These are phyloP conservation scores for Cyclocybe aegerita DNA, from an alignment of 768 basidiomycete genomes.

Conservation along the genomic window DNA sequence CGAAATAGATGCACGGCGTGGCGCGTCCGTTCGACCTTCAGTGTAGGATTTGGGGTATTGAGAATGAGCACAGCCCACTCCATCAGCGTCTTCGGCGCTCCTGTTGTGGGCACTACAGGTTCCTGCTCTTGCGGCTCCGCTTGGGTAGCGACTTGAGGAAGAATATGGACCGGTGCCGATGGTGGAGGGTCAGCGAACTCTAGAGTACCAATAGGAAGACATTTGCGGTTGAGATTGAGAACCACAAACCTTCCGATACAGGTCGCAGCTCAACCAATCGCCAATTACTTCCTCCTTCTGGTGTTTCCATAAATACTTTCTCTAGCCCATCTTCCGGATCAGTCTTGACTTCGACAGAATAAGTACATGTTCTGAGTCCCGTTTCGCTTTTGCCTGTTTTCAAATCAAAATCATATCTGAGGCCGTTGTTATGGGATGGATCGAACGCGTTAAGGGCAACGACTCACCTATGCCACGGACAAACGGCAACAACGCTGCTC, in stretches of 20 bases:
- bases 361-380: constrained; percentile 69
- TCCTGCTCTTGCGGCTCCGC: constrained; percentile 29
- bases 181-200: constrained; percentile 73
- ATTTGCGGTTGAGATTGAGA: neutral
- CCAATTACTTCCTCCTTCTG: constrained; percentile 54
- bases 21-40: constrained; percentile 71
- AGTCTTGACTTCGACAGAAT: constrained; percentile 49
- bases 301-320: constrained; percentile 60
- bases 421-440: neutral
- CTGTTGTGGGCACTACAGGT: constrained; percentile 45
- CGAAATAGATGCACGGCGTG: constrained; percentile 69
- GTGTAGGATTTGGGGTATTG: constrained; percentile 66
- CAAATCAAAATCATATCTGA: constrained; percentile 77
- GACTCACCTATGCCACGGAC: constrained; percentile 71
- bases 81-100: constrained; percentile 66
- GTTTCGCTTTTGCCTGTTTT: constrained; percentile 68
- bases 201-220: constrained; percentile 8
- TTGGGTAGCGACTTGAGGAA: constrained; percentile 5
- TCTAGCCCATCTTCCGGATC: constrained; percentile 37
- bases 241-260: constrained; percentile 63
- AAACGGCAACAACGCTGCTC: constrained; percentile 59
- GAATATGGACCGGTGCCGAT: constrained; percentile 13
- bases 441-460: neutral
- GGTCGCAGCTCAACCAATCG: constrained; percentile 65
- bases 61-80: constrained; percentile 80